phyloP scores from a whole-genome alignment of 73 alveolate species.

The Loxodes magnus region DNA sequence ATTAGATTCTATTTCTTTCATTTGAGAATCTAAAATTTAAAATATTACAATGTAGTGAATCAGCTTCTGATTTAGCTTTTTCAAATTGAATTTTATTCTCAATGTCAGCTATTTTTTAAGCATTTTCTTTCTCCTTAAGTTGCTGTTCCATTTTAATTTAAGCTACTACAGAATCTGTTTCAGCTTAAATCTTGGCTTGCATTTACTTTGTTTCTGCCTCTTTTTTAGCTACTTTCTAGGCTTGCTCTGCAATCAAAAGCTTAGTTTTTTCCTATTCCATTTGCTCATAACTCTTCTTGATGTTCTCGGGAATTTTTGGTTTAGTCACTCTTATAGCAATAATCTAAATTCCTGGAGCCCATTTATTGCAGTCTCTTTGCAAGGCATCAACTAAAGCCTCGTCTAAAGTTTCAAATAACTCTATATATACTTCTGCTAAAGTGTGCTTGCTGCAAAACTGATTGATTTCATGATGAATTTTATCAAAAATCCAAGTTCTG shows the following conservation, averaged over 20 bases:
- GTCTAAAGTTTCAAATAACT: slow-evolving; percentile 37
- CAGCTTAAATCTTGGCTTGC: slow-evolving; percentile 31
- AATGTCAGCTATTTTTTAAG: slow-evolving; percentile 22
- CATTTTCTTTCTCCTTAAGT: slow-evolving; percentile 25
- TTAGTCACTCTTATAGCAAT: slow-evolving; percentile 50
- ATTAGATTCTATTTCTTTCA: slow-evolving; percentile 43
- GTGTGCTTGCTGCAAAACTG: slow-evolving; percentile 44
- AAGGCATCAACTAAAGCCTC: slow-evolving; percentile 25
- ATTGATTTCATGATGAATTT: slow-evolving; percentile 53
- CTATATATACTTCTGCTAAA: slow-evolving; percentile 38
- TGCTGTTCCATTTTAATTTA: slow-evolving; percentile 32
- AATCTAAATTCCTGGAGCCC: slow-evolving; percentile 65
- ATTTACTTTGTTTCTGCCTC: slow-evolving; percentile 34
- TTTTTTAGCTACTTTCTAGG: slow-evolving; percentile 23
- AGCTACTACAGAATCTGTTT: slow-evolving; percentile 25
- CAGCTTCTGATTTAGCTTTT: slow-evolving; percentile 34
- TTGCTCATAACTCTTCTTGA: slow-evolving; percentile 24
- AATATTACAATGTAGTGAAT: slow-evolving; percentile 30
- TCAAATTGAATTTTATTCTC: slow-evolving; percentile 25
- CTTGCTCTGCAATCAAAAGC: slow-evolving; percentile 15
- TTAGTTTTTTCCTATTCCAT: slow-evolving; percentile 33
- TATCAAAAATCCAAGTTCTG: slow-evolving; percentile 53
- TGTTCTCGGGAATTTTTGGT: slow-evolving; percentile 34
- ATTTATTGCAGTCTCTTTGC: slow-evolving; percentile 17
- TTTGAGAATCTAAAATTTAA: too few species aligned